phyloP scores from a whole-genome alignment of 2,329 filamentous ascomycete genomes.

The Fusarium sulawesiense region DNA sequence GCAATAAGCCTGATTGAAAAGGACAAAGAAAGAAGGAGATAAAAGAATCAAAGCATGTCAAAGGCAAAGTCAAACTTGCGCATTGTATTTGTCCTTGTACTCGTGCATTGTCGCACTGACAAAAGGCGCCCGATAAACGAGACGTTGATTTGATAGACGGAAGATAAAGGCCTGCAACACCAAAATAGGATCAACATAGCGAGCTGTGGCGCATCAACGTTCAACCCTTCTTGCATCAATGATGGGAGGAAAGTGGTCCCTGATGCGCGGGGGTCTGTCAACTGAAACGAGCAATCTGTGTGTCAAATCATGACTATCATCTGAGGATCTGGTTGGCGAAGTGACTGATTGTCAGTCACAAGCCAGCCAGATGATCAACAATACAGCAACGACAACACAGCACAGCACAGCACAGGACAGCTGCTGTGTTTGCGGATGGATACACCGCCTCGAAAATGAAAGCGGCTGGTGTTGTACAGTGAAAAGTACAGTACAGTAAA shows the following conservation, averaged over 20 bases:
- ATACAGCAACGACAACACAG: not conserved
- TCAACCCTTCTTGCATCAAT: constrained; percentile 32
- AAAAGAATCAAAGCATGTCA: not conserved
- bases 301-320: constrained; percentile 34
- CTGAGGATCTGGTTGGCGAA: constrained; percentile 31
- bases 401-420: not conserved
- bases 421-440: not conserved
- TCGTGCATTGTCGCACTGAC: constrained; percentile 30
- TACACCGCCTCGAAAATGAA: constrained; percentile 39
- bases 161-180: not conserved
- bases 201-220: constrained; percentile 31
- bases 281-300: constrained; percentile 36
- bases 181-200: constrained; percentile 28
- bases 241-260: constrained; percentile 8
- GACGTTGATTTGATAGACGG: not conserved
- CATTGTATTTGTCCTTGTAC: constrained; percentile 19
- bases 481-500: constrained; percentile 4
- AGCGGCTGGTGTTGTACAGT: constrained; percentile 31
- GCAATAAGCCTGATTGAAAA: constrained; percentile 8
- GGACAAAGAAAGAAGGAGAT: constrained; percentile 19
- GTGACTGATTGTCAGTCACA: constrained; percentile 43
- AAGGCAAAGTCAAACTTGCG: constrained; percentile 26
- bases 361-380: constrained; percentile 31
- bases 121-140: constrained; percentile 30
- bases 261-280: constrained; percentile 4